A percentile compares a stretch with the other conserved stretches of the same genome.
Evolutionary conservation across 495 filamentous ascomycete species (phyloP).

Genomic region (Penicillium longicatenatum): DNA sequence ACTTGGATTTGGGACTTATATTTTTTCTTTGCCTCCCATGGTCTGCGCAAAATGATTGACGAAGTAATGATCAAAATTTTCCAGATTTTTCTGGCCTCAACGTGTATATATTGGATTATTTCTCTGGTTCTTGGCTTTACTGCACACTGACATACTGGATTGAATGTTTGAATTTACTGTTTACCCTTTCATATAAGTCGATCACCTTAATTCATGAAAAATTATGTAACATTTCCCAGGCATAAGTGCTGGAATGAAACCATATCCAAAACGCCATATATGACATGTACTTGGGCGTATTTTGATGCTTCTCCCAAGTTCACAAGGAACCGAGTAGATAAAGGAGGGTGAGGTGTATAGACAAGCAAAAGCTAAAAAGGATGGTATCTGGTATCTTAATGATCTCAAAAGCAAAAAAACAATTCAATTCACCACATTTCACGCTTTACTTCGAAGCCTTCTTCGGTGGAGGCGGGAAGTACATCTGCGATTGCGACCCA

Average conservation of each 20-base stretch:
- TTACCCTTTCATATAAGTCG: neutral
- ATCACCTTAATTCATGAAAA: slow-evolving; percentile 13
- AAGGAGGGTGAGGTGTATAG: slow-evolving; percentile 16
- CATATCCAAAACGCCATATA: slow-evolving; percentile 1
- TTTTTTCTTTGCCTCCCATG: neutral
- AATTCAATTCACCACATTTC: neutral
- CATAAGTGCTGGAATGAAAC: neutral
- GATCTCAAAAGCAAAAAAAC: slow-evolving; percentile 2
- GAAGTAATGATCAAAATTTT: slow-evolving; percentile 1
- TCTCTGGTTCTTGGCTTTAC: neutral
- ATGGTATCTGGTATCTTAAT: slow-evolving; percentile 26
- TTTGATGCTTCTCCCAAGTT: slow-evolving; percentile 11
- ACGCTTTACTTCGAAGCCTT: slow-evolving; percentile 33
- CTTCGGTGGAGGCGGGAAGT: slow-evolving; percentile 50
- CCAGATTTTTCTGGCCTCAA: neutral
- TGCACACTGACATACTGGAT: neutral
- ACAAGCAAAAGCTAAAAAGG: slow-evolving; percentile 11
- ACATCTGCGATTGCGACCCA: slow-evolving; percentile 24
- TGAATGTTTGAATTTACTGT: neutral
- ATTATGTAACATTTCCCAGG: slow-evolving; percentile 10
- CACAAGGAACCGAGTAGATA: slow-evolving; percentile 7
- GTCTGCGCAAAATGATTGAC: neutral
- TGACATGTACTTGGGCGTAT: slow-evolving; percentile 12
- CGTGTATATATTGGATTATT: neutral
- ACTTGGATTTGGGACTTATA: neutral